phyloP scores from a whole-genome alignment of 2,329 filamentous ascomycete genomes.

The Exophiala sp. region DNA sequence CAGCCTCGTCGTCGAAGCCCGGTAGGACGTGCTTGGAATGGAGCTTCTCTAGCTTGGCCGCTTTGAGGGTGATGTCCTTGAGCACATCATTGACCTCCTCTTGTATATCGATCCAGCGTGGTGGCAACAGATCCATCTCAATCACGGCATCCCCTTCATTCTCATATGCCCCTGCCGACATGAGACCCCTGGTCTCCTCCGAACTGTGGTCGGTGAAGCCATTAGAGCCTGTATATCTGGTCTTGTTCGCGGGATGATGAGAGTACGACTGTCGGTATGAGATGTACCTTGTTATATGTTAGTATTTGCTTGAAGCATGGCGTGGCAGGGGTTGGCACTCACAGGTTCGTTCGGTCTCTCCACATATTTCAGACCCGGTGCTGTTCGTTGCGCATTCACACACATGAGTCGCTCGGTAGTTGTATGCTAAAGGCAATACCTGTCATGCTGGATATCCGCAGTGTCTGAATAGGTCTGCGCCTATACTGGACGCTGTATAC shows the following conservation, averaged over 20 bases:
- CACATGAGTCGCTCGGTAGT: conserved; percentile 4
- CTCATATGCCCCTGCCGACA: conserved; percentile 71
- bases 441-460: conserved; percentile 12
- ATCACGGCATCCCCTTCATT: conserved; percentile 94
- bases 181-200: conserved; percentile 75
- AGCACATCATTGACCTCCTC: conserved; percentile 88
- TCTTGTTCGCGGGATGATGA: conserved; percentile 86
- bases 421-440: background rate
- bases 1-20: conserved; percentile 91
- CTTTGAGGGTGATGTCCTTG: conserved; percentile 74
- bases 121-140: conserved; percentile 95
- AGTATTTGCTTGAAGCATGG: conserved; percentile 26
- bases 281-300: conserved; percentile 68
- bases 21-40: conserved; percentile 97
- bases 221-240: conserved; percentile 61
- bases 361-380: conserved; percentile 71
- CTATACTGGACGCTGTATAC: no score
- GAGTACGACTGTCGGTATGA: conserved; percentile 98
- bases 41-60: conserved; percentile 80
- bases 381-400: conserved; percentile 15
- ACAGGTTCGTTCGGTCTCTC: conserved; percentile 98
- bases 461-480: no score
- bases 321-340: conserved; percentile 29
- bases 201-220: conserved; percentile 61
- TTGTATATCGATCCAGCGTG: conserved; percentile 91